Base-by-base conservation (phyloP, 2,329 filamentous ascomycete species). In the Botrytis medusae region DNA sequence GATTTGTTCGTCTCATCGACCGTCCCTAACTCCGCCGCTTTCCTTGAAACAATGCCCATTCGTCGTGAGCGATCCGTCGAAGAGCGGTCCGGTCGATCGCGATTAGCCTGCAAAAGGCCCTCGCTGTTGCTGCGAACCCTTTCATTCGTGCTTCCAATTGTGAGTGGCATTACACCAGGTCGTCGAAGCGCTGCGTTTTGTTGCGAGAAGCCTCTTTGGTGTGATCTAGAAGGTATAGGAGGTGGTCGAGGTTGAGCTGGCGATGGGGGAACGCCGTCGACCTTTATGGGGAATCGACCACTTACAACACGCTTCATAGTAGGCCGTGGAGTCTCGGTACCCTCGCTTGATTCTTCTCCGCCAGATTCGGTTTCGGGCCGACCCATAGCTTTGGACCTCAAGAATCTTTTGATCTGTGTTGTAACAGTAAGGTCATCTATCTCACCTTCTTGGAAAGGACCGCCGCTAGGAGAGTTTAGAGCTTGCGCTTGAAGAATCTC, bases 161-260 rank as follows among this genome's bases (percentile, higher is more conserved):
- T 81, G 46, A 88, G 81, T n/a, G 88, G 93, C 82, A 93, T 90
- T n/a, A 94, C 87, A 2, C 90, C 89, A 1, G 94, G 93, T 73
- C 91, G 87, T 72, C 93, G 89, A 63, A 90, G 84, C 9, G 88
- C 84, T 10, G 82, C 79, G 74, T 87, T 92, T 75, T 93, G 90
- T 77, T 92, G 90, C 4, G 91, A 93, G 5, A 91, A 84, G 1
- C 90, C 90, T 44, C 95, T 90, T 77, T 93, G 93, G 81, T 97
- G 94, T 4, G 94, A 96, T 74, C 92, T 88, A 7, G 89, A 88
- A 0, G 94, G 94, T 74, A 97, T 93, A 0, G 93, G 92, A 4
- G 95, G 93, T 42, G 92, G 87, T 48, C 91, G 88, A 32, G 86
- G 84, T 18, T 88, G 83, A 54, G 87, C 90, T 22, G 92, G 93